Conservation (phyloP, 257 asterid genomes). For the Lycium barbarum region DNA sequence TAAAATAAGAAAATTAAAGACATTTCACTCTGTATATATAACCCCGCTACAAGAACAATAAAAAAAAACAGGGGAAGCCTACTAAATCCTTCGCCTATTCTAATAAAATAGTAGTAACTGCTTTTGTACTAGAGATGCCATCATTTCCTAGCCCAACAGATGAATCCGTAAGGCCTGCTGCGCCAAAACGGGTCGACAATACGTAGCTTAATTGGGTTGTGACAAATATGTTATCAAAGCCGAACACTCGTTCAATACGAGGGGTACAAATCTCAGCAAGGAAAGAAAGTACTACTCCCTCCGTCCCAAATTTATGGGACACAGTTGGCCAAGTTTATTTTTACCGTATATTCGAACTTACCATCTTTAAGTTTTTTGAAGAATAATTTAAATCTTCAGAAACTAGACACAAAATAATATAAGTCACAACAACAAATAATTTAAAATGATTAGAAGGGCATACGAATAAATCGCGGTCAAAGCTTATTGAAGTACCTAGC, state of each 20-base stretch:
- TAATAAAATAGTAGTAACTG: not conserved
- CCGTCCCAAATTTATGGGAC: no score
- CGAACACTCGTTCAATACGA: no score
- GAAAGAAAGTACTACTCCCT: no score
- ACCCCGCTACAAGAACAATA: not conserved
- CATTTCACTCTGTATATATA: not conserved
- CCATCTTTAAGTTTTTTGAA: no score
- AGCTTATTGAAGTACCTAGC: conserved; percentile 26
- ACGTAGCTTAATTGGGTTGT: not conserved
- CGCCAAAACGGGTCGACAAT: not conserved
- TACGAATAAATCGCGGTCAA: no score
- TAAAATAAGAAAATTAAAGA: not conserved
- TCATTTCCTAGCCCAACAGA: not conserved
- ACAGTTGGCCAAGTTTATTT: no score
- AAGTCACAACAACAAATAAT: no score
- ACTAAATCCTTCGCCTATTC: not conserved
- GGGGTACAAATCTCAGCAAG: no score
- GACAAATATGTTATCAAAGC: not conserved
- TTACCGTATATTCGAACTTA: no score
- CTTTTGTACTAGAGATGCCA: not conserved
- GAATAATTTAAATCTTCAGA: no score
- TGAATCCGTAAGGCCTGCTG: not conserved
- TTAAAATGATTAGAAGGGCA: no score
- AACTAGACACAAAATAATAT: no score
- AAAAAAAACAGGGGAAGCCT: not conserved